These are phyloP conservation scores for Metarhizium humberi DNA, from an alignment of 2,329 filamentous ascomycete species.

Conservation along the genomic window DNA sequence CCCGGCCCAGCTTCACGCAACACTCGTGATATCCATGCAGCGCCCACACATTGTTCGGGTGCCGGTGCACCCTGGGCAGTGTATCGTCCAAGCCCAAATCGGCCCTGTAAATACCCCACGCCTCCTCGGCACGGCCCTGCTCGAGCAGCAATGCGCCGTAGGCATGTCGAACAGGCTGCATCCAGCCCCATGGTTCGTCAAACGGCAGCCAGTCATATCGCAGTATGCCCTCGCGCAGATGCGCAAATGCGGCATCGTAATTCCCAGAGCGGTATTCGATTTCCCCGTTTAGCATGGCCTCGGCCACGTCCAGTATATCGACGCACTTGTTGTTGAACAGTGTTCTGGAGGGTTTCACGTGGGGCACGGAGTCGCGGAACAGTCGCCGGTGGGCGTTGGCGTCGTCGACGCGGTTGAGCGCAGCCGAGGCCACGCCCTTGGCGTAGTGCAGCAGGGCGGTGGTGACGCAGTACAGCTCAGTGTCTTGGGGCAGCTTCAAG, in stretches of 20 bases:
- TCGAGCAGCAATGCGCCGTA: constrained; percentile 62
- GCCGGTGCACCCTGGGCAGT: constrained; percentile 53
- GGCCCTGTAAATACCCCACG: constrained; percentile 46
- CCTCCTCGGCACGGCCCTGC: constrained; percentile 49
- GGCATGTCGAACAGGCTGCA: constrained; percentile 65
- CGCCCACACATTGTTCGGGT: constrained; percentile 68
- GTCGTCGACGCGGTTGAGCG: constrained; percentile 41
- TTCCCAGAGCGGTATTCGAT: constrained; percentile 58
- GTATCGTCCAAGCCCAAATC: constrained; percentile 52
- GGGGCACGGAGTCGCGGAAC: constrained; percentile 41
- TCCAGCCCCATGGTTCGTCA: constrained; percentile 72
- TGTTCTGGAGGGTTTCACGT: constrained; percentile 50
- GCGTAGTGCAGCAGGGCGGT: constrained; percentile 61
- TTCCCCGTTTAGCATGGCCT: constrained; percentile 65
- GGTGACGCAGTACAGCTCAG: constrained; percentile 56
- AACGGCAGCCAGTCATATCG: constrained; percentile 57
- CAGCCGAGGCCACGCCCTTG: constrained; percentile 57
- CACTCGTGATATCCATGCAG: constrained; percentile 67
- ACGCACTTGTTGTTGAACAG: constrained; percentile 30
- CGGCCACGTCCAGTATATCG: constrained; percentile 53
- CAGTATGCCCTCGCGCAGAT: constrained; percentile 46
- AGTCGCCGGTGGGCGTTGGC: constrained; percentile 40
- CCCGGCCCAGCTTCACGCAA: constrained; percentile 39
- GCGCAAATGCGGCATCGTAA: constrained; percentile 47
- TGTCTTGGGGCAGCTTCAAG: constrained; percentile 47